Conservation (phyloP, 129 eudicot species). For the Flaveria linearis region DNA sequence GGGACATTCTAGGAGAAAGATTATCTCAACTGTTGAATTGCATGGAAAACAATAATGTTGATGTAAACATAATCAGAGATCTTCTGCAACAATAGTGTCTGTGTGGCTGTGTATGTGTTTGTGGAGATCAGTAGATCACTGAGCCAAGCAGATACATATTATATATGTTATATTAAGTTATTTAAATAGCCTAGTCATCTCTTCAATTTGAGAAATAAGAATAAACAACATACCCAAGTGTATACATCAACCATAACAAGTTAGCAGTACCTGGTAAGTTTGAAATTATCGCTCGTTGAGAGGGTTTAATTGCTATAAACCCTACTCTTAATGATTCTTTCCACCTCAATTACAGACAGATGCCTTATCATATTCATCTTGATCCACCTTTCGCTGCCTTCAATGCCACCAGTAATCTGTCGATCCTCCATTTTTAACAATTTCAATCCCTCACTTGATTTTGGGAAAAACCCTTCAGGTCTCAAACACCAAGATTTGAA, state of each 20-base stretch:
- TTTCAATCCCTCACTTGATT: constrained; percentile 71
- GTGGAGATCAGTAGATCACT: neutral
- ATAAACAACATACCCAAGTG: constrained; percentile 16
- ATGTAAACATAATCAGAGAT: constrained; percentile 47
- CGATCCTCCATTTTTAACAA: constrained; percentile 63
- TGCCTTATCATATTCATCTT: constrained; percentile 64
- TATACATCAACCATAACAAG: neutral
- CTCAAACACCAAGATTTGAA: constrained; percentile 85
- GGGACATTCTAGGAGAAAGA: constrained; percentile 46
- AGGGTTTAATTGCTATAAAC: constrained; percentile 21
- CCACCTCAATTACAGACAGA: constrained; percentile 60
- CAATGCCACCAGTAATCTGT: constrained; percentile 40
- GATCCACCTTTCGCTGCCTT: constrained; percentile 64
- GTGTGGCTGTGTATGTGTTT: neutral
- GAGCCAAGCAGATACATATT: constrained; percentile 20
- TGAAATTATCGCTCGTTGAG: neutral
- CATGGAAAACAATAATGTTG: constrained; percentile 41
- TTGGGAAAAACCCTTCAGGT: constrained; percentile 92
- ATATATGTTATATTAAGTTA: constrained; percentile 18
- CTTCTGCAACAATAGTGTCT: constrained; percentile 47
- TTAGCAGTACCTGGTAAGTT: constrained; percentile 16
- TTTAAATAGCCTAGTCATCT: constrained; percentile 14
- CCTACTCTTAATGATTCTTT: constrained; percentile 64
- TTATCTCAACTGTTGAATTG: constrained; percentile 50
- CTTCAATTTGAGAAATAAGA: neutral